Evolutionary conservation across 2,329 filamentous ascomycete genomes (phyloP).

Genomic region (Diaporthe sp.): DNA sequence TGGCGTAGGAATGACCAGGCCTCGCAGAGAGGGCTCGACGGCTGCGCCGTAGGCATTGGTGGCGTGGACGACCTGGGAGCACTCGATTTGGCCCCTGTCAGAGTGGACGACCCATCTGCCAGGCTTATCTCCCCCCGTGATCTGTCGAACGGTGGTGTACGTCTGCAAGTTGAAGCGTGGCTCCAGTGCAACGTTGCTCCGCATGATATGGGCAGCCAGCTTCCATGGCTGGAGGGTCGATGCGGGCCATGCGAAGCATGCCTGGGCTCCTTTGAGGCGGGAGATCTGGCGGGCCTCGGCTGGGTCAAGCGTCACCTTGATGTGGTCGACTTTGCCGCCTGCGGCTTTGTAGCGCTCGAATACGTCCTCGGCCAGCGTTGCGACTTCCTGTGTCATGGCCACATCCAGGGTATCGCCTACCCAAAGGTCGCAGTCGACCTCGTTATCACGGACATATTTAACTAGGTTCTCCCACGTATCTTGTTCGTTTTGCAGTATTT

Average conservation of each 20-base stretch:
- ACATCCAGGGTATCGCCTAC: constrained; percentile 3
- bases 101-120: constrained; percentile 32
- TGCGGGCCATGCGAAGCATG: constrained; percentile 36
- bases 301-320: neutral
- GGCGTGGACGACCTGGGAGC: constrained; percentile 34
- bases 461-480: neutral
- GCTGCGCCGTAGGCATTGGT: constrained; percentile 36
- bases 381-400: neutral
- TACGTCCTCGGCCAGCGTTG: neutral
- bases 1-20: constrained; percentile 35
- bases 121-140: neutral
- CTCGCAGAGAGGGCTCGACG: constrained; percentile 36
- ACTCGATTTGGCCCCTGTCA: constrained; percentile 32
- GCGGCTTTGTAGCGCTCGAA: neutral
- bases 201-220: constrained; percentile 34
- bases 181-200: constrained; percentile 25
- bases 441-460: neutral
- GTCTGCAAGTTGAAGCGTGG: constrained; percentile 35
- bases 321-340: neutral
- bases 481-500: constrained; percentile 6
- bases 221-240: constrained; percentile 37
- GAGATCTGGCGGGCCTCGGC: constrained; percentile 2
- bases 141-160: constrained; percentile 19
- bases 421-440: neutral
- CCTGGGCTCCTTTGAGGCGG: constrained; percentile 32